phyloP scores from a whole-genome alignment of 768 basidiomycete species.

The Termitomyces eurrhizus region DNA sequence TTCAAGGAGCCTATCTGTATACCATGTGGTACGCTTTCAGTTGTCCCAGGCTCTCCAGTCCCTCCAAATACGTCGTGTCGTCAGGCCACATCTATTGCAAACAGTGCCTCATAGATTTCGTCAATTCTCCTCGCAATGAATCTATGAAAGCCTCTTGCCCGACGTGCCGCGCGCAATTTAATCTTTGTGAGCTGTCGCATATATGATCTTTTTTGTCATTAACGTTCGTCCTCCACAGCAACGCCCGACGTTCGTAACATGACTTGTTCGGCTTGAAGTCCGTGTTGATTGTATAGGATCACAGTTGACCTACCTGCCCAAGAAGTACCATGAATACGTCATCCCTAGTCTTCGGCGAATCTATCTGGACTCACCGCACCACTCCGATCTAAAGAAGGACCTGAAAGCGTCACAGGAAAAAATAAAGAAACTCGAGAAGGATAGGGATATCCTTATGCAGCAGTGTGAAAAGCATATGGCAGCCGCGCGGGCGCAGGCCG shows the following conservation, averaged over 20 bases:
- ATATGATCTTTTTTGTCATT: not conserved
- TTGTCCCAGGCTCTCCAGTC: not conserved
- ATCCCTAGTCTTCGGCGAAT: constrained; percentile 44
- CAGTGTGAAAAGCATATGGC: constrained; percentile 39
- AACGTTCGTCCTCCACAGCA: constrained; percentile 23
- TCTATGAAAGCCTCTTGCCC: constrained; percentile 48
- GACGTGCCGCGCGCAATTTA: constrained; percentile 52
- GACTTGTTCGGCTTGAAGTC: not conserved
- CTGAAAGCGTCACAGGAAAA: constrained; percentile 34
- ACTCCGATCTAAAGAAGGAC: constrained; percentile 25
- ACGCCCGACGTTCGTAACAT: constrained; percentile 32
- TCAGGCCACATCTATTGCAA: constrained; percentile 65
- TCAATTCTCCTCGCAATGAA: constrained; percentile 30
- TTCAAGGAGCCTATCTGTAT: constrained; percentile 53
- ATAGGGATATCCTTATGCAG: constrained; percentile 40
- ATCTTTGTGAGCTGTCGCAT: constrained; percentile 38
- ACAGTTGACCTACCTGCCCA: constrained; percentile 35
- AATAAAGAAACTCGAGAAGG: constrained; percentile 31
- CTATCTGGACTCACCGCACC: constrained; percentile 35
- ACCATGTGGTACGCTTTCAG: constrained; percentile 52
- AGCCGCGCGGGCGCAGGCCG: constrained; percentile 25
- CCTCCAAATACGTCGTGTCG: constrained; percentile 1
- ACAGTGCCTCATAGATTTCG: constrained; percentile 44
- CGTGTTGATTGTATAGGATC: not conserved
- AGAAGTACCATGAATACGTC: constrained; percentile 46